A percentile compares a stretch with the other conserved stretches of the same genome.
These are phyloP conservation scores for Pythium dissimile DNA, from an alignment of 352 stramenopile species.

Conservation along the genomic window DNA sequence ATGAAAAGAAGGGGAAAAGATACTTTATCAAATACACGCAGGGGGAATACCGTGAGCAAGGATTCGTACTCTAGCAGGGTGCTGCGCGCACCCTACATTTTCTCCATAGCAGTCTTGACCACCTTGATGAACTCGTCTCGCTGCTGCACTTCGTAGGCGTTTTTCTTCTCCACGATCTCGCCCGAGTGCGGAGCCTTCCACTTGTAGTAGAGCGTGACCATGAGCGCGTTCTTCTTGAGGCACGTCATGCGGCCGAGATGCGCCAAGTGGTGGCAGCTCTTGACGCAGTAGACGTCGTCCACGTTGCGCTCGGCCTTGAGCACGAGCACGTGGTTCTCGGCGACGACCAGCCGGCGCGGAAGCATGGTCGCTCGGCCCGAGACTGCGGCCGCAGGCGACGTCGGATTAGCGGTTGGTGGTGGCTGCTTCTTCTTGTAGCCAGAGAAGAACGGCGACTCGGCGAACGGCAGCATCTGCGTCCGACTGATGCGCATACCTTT, in stretches of 20 bases:
- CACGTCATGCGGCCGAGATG: constrained; percentile 84
- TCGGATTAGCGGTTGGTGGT: neutral
- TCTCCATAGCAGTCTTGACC: constrained; percentile 79
- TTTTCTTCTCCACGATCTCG: constrained; percentile 54
- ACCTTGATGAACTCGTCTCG: constrained; percentile 86
- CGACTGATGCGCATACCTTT: constrained; percentile 74
- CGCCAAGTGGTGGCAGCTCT: constrained; percentile 67
- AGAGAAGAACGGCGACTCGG: constrained; percentile 75
- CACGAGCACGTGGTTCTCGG: constrained; percentile 74
- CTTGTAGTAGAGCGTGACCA: constrained; percentile 88
- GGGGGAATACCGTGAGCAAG: neutral
- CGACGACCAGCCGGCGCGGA: constrained; percentile 54
- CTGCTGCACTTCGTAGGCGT: constrained; percentile 84
- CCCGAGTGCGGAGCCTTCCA: constrained; percentile 40
- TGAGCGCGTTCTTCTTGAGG: constrained; percentile 86
- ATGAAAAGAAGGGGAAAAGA: neutral
- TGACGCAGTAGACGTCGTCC: constrained; percentile 74
- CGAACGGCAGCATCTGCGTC: constrained; percentile 62
- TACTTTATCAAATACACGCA: constrained; percentile 2
- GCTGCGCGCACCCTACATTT: constrained; percentile 47
- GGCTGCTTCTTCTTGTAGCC: constrained; percentile 83
- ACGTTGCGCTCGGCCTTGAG: constrained; percentile 69
- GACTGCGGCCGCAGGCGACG: constrained; percentile 1
- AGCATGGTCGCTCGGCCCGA: constrained; percentile 38
- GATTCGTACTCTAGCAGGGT: no score